Base-by-base conservation (phyloP, 805 yeast genomes). In the Starmera pachycereana region DNA sequence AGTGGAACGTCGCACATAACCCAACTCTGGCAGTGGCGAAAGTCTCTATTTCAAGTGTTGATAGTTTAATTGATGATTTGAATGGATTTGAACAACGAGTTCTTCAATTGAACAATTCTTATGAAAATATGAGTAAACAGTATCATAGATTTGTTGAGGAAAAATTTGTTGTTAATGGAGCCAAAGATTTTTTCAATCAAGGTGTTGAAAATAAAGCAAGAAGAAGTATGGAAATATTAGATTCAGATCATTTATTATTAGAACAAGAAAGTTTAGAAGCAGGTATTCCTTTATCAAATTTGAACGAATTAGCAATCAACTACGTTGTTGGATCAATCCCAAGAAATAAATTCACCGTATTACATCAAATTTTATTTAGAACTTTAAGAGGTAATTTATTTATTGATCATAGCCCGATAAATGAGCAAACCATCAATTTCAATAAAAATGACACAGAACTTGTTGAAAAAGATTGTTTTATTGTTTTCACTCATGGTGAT, bases 401-500 rank as follows among this genome's bases (percentile, higher is more conserved):
- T 53, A 74, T 89, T 58, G 79, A 80, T 49, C 74, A 82, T 46
- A 72, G 74, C 37, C 92, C 84, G 49, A 76, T 90, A 43, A 72
- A 73, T 7, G 84, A 81, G 51, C 74, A 78, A 16, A 63, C 87
- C 38, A 74, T 72, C 53, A 94, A 86, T 51, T 58, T 72, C 34
- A 71, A 76, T 52, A 52, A 78, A 18, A 74, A 74, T 37, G 27
- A 22, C 9, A 22, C 27, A 22, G 68, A 69, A 28, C 64, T 62
- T 39, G 74, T 81, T 10, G 79, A 74, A 47, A 90, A 90, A 59
- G 83, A 80, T 56, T 80, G 87, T 36, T 89, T 92, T 54, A 76
- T 94, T 44, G 79, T 90, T 32, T 89, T 89, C 54, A 83, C 97
- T 16, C 97, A 94, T 62, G 99, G 99, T 54, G 66, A 74, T 31